Evolutionary conservation across 192 early-diverging fungal species (phyloP).

Genomic region (Coemansia sp.): DNA sequence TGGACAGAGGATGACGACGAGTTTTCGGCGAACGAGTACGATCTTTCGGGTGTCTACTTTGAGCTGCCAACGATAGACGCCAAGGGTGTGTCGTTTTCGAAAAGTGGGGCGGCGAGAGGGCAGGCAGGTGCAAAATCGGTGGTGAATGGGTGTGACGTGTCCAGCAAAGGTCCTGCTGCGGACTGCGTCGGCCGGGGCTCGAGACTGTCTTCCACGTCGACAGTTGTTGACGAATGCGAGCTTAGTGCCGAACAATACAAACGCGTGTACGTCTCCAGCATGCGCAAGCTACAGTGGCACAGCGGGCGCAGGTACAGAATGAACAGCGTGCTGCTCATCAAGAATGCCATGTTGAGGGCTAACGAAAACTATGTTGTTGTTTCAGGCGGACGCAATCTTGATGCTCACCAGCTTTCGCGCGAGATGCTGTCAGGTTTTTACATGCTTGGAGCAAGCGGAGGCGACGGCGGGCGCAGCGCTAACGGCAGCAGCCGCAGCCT

Average conservation of each 20-base stretch:
- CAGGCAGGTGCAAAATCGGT: too few species aligned
- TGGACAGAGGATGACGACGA: slow-evolving; percentile 51
- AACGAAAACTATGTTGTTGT: slow-evolving; percentile 33
- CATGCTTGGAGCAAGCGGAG: slow-evolving; percentile 1
- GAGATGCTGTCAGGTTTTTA: slow-evolving; percentile 28
- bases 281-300: slow-evolving; percentile 47
- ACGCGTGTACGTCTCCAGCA: slow-evolving; percentile 36
- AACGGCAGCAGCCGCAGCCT: not conserved
- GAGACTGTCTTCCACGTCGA: slow-evolving; percentile 49
- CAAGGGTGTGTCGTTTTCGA: not conserved
- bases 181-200: slow-evolving; percentile 25
- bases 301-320: slow-evolving; percentile 22
- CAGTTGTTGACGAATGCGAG: slow-evolving; percentile 32
- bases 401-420: slow-evolving; percentile 13
- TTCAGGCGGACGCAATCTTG: slow-evolving; percentile 33
- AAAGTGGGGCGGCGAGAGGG: too few species aligned
- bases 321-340: slow-evolving; percentile 39
- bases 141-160: too few species aligned
- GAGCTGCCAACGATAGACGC: slow-evolving; percentile 29
- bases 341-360: slow-evolving; percentile 42
- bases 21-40: slow-evolving; percentile 39
- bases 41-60: slow-evolving; percentile 43
- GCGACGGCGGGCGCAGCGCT: not conserved
- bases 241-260: slow-evolving; percentile 42
- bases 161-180: not conserved